A percentile compares a stretch with the other conserved stretches of the same genome.
These are phyloP conservation scores for Rhodamnia rubescens DNA, from an alignment of 345 rosid species.

Conservation along the genomic window DNA sequence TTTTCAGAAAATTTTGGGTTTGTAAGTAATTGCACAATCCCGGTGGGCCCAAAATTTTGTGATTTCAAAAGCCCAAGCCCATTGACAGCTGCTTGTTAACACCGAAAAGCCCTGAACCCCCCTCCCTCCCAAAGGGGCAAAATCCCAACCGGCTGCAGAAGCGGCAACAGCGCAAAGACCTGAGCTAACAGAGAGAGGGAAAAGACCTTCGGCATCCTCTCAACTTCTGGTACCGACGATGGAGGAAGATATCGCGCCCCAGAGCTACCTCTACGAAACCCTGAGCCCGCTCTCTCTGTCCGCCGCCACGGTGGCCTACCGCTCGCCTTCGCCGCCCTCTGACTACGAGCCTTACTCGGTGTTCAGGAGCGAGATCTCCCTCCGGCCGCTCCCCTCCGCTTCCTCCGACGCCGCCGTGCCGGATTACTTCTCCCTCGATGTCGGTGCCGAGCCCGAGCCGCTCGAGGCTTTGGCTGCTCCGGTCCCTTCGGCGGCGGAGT, in stretches of 20 bases:
- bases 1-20: background rate
- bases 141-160: background rate
- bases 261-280: constrained; percentile 40
- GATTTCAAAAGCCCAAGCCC: background rate
- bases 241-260: constrained; percentile 19
- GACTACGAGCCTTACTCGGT: constrained; percentile 41
- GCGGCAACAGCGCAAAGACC: background rate
- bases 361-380: constrained; percentile 67
- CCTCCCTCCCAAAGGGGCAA: background rate
- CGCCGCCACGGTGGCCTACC: background rate
- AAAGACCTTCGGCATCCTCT: background rate
- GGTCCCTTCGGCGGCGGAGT: constrained; percentile 2
- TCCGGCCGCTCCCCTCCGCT: constrained; percentile 6
- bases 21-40: background rate
- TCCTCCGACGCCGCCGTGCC: constrained; percentile 24
- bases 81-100: background rate
- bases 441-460: constrained; percentile 13
- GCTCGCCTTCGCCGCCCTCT: constrained; percentile 2
- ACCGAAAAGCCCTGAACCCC: background rate
- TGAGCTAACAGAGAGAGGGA: no score
- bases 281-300: constrained; percentile 31
- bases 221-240: background rate
- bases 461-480: constrained; percentile 1
- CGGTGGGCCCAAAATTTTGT: background rate
- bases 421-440: constrained; percentile 70